phyloP scores from a whole-genome alignment of 2,329 filamentous ascomycete genomes.

The Cordyceps cicadae region DNA sequence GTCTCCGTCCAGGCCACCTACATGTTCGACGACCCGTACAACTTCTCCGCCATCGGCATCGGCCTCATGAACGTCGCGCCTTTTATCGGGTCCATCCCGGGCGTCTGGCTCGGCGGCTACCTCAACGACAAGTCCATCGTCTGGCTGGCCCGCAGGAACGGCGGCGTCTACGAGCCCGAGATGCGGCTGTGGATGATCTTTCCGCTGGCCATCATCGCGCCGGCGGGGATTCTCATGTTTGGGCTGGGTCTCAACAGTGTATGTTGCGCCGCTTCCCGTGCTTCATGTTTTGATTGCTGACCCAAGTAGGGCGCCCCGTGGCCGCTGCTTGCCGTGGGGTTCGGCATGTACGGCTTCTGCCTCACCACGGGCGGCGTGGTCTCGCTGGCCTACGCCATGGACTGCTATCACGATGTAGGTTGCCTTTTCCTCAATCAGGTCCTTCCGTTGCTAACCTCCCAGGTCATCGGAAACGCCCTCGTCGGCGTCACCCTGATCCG shows the following conservation, averaged over 20 bases:
- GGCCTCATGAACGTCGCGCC: slow-evolving; percentile 21
- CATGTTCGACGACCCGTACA: slow-evolving; percentile 24
- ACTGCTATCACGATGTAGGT: slow-evolving; percentile 28
- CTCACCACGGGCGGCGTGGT: slow-evolving; percentile 27
- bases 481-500: slow-evolving; percentile 19
- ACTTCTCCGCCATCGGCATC: slow-evolving; percentile 18
- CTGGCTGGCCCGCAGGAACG: slow-evolving; percentile 27
- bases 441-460: not conserved
- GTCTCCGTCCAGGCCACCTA: slow-evolving; percentile 13
- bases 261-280: not conserved
- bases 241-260: slow-evolving; percentile 26
- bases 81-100: slow-evolving; percentile 30
- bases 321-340: slow-evolving; percentile 28
- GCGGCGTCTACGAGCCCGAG: slow-evolving; percentile 34
- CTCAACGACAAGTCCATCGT: slow-evolving; percentile 31
- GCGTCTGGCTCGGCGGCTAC: slow-evolving; percentile 27
- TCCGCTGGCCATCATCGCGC: slow-evolving; percentile 21
- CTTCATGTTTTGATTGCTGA: not conserved
- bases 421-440: not conserved
- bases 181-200: slow-evolving; percentile 29
- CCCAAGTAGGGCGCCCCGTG: slow-evolving; percentile 27
- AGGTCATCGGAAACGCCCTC: slow-evolving; percentile 19
- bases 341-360: slow-evolving; percentile 29
- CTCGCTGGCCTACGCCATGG: slow-evolving; percentile 26
- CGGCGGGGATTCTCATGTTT: slow-evolving; percentile 28